Evolutionary conservation across 257 asterid genomes (phyloP).

Genomic region (Ehretia macrophylla): DNA sequence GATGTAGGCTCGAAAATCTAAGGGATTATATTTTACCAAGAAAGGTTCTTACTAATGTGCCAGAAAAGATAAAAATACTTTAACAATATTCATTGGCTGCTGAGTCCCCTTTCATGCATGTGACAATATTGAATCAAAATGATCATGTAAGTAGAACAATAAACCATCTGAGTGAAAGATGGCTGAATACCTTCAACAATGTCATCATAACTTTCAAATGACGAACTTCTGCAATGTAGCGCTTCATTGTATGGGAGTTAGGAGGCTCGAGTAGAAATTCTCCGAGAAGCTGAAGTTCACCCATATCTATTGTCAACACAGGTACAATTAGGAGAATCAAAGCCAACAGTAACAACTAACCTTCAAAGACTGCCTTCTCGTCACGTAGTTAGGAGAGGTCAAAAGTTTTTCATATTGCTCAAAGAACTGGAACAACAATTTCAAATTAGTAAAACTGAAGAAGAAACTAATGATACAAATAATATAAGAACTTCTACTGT

Average conservation of each 20-base stretch:
- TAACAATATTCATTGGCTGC: no score
- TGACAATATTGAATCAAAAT: no score
- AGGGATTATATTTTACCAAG: no score
- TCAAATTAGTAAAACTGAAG: slow-evolving; percentile 11
- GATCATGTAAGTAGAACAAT: background rate
- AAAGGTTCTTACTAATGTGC: no score
- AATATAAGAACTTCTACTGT: background rate
- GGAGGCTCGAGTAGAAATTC: slow-evolving; percentile 93
- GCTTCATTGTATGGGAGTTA: slow-evolving; percentile 83
- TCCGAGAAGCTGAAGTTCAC: slow-evolving; percentile 75
- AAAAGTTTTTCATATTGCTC: slow-evolving; percentile 85
- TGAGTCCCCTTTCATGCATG: no score
- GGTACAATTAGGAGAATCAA: slow-evolving; percentile 18
- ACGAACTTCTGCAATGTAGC: slow-evolving; percentile 76
- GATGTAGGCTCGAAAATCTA: no score
- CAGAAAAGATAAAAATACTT: no score
- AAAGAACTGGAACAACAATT: slow-evolving; percentile 60
- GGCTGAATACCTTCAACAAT: slow-evolving; percentile 59
- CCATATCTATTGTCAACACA: slow-evolving; percentile 25
- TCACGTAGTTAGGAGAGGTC: slow-evolving; percentile 78
- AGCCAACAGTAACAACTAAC: slow-evolving; percentile 36
- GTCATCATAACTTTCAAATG: slow-evolving; percentile 95
- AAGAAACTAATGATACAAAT: slow-evolving; percentile 3
- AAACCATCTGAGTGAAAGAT: slow-evolving; percentile 1
- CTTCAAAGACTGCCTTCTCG: slow-evolving; percentile 98